Percentiles rank a stretch among this genome's conserved stretches.
Conservation (phyloP, 2,329 filamentous ascomycete species). For the Aspergillus oerlinghausenensis region DNA sequence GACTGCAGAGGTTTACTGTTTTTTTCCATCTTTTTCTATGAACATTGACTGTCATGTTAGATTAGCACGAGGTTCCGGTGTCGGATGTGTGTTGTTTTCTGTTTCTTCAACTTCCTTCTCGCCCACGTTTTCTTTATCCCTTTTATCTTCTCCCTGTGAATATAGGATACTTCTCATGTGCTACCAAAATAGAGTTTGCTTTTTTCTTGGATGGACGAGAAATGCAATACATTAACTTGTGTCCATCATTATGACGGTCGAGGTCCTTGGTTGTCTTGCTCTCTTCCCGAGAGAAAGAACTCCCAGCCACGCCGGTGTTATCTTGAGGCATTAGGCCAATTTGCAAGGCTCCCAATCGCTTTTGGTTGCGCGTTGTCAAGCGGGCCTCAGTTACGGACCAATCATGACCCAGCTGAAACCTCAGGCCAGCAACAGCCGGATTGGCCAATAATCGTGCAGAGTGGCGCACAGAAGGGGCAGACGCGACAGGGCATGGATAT, state of each 20-base stretch:
- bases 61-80: constrained; percentile 19
- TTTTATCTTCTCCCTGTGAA: constrained; percentile 8
- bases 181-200: constrained; percentile 15
- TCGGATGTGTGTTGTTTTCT: constrained; percentile 10
- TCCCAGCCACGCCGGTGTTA: background rate
- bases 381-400: constrained; percentile 6
- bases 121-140: constrained; percentile 5
- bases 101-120: constrained; percentile 4
- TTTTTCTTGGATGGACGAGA: background rate
- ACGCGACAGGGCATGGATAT: constrained; percentile 11
- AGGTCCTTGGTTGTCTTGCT: background rate
- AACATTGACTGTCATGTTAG: constrained; percentile 10
- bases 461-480: constrained; percentile 9
- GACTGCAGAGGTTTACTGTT: background rate
- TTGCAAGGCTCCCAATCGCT: constrained; percentile 1
- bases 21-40: background rate
- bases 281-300: background rate
- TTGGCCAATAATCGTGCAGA: constrained; percentile 9
- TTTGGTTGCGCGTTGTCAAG: constrained; percentile 1
- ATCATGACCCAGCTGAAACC: constrained; percentile 7
- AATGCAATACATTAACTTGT: background rate
- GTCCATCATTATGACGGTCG: background rate
- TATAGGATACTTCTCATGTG: constrained; percentile 12
- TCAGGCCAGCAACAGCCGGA: background rate
- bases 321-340: background rate